Base-by-base conservation (phyloP, 1,139 yeast species). In the Debaryomyces fabryi region DNA sequence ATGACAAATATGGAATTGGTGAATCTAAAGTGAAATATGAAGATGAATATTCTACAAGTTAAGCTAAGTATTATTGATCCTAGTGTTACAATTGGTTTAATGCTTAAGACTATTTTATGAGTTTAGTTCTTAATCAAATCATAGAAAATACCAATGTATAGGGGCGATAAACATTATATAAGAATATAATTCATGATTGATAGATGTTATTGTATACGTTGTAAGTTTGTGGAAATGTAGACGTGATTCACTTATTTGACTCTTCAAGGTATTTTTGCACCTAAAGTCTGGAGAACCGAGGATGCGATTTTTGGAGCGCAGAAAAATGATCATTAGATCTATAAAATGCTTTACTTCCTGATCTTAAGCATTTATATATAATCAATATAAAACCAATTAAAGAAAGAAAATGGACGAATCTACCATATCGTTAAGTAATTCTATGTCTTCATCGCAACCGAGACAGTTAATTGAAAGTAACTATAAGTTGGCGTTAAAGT, bases 401-500 rank as follows among this genome's bases (percentile, higher is more conserved):
- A 25, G 33, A 6, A 16, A 27, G 20, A 30, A 30, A n/a, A 40
- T 40, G 43, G 43, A 40, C 16, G 35, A 40, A 40, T 40, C 43
- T 6, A 30, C 12, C 12, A 6, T 30, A 12, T 40, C 43, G 6
- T n/a, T 40, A 25, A 40, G 43, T 21, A 40, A 36, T n/a, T 40
- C 43, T 10, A 40, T 40, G 43, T 40, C 43, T 6, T 29, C 43
- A 6, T 40, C 43, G 6, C 43, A 40, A 20, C 43, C 43, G 10
- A 18, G 43, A 13, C 43, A 40, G 16, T 13, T 40, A 20, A 30
- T 68, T 32, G 64, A 63, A 40, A 63, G 58, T 38, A 65, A 63
- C 47, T 76, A 72, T 53, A 65, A 67, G 45, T 56, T 74, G 39
- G 70, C 79, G 0, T 57, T 72, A 47, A 76, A 75, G 58, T 64